Conservation (phyloP, 1,139 yeast species). For the Candida dubliniensis region DNA sequence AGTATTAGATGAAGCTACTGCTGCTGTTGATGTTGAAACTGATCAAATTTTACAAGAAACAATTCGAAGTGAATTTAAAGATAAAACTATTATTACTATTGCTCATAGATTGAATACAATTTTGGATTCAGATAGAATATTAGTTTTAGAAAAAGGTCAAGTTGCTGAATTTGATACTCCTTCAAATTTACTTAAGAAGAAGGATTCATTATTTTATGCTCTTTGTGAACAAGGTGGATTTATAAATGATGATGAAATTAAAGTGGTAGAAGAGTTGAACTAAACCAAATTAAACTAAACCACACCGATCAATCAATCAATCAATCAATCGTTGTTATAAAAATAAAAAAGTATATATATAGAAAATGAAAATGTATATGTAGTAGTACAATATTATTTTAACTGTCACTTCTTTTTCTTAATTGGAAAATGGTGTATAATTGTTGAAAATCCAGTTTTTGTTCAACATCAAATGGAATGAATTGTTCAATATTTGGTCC, state of each 20-base stretch:
- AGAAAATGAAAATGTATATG: no score
- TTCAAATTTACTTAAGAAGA: slow-evolving; percentile 59
- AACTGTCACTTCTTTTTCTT: slow-evolving; percentile 83
- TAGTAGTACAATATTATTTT: slow-evolving; percentile 1
- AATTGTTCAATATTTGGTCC: slow-evolving; percentile 19
- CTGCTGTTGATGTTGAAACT: slow-evolving; percentile 96
- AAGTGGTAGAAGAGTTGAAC: no score
- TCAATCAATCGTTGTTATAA: no score
- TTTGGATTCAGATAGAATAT: slow-evolving; percentile 84
- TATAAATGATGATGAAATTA: slow-evolving; percentile 24
- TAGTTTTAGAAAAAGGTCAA: slow-evolving; percentile 82
- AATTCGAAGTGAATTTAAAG: slow-evolving; percentile 78
- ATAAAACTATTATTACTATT: slow-evolving; percentile 88
- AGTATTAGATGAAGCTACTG: slow-evolving; percentile 85
- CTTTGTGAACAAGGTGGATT: slow-evolving; percentile 72
- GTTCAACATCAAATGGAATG: slow-evolving; percentile 34
- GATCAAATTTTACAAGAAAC: slow-evolving; percentile 86
- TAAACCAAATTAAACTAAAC: no score
- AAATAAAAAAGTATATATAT: no score
- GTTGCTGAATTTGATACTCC: slow-evolving; percentile 91
- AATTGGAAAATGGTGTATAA: slow-evolving; percentile 62
- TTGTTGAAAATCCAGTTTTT: slow-evolving; percentile 55
- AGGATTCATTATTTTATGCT: slow-evolving; percentile 72
- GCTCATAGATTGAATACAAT: slow-evolving; percentile 95
- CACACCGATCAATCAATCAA: no score